Evolutionary conservation across 768 basidiomycete species (phyloP).

Genomic region (Chiua virens): DNA sequence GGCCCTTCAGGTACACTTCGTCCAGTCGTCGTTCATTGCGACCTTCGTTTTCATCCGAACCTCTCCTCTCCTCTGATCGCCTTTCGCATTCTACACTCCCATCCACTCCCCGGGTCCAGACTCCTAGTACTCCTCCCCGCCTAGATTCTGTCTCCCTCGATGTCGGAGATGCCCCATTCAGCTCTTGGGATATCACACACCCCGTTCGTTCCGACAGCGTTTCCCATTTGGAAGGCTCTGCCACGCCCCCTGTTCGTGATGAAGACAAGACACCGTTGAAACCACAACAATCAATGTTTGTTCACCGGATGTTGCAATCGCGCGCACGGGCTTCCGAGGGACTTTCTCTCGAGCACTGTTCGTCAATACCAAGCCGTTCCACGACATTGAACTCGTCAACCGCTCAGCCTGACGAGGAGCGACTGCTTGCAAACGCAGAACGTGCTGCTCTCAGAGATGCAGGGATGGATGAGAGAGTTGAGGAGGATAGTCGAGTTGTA

Average conservation of each 20-base stretch:
- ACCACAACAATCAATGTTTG: constrained; percentile 8
- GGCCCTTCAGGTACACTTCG: not conserved
- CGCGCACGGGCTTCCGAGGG: constrained; percentile 19
- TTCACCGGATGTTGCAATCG: constrained; percentile 21
- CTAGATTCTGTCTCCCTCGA: constrained; percentile 2
- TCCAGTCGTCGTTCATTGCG: constrained; percentile 8
- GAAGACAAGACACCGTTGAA: not conserved
- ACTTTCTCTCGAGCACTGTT: not conserved
- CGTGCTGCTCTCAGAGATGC: constrained; percentile 12
- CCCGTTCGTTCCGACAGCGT: not conserved
- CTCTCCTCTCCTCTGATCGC: constrained; percentile 15
- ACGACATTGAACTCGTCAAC: constrained; percentile 6
- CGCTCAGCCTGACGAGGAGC: constrained; percentile 4
- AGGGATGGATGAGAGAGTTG: not conserved
- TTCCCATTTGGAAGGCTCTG: not conserved
- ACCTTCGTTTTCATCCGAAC: constrained; percentile 22
- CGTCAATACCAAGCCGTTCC: constrained; percentile 8
- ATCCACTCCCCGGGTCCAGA: constrained; percentile 1
- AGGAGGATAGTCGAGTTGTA: constrained; percentile 3
- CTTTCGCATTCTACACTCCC: constrained; percentile 8
- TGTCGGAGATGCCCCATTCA: not conserved
- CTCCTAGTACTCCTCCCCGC: not conserved
- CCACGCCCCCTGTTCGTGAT: constrained; percentile 6
- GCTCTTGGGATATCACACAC: constrained; percentile 4
- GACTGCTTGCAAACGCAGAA: constrained; percentile 18